phyloP scores from a whole-genome alignment of 352 stramenopile species.

The Halophytophthora batemanensis region DNA sequence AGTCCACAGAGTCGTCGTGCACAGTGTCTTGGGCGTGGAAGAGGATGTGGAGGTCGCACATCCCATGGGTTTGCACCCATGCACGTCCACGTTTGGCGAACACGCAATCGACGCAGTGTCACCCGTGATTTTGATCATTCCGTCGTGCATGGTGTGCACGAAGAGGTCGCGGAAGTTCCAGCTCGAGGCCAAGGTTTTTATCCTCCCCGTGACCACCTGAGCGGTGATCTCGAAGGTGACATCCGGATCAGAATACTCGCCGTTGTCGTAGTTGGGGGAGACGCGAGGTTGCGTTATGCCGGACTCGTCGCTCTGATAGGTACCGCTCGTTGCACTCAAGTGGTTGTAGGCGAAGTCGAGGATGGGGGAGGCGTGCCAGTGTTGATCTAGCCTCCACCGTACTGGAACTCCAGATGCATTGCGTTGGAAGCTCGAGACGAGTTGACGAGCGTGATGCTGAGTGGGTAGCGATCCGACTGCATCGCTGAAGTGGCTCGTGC shows the following conservation, averaged over 20 bases:
- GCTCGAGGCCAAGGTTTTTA: not conserved
- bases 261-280: not conserved
- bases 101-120: not conserved
- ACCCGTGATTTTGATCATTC: not conserved
- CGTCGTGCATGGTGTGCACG: slow-evolving; percentile 4
- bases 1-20: slow-evolving; percentile 1
- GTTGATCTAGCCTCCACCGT: not conserved
- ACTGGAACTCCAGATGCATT: not conserved
- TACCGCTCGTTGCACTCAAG: not conserved
- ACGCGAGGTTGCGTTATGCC: no score
- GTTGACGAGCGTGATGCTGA: no score
- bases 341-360: not conserved
- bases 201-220: not conserved
- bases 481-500: no score
- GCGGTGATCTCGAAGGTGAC: not conserved
- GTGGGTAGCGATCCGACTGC: no score
- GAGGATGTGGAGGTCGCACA: not conserved
- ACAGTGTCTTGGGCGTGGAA: no score
- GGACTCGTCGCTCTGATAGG: not conserved
- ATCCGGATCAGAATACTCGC: not conserved
- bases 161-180: slow-evolving; percentile 8
- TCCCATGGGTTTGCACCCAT: not conserved
- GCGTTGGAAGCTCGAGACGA: no score
- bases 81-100: not conserved
- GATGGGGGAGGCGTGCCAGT: not conserved